These are phyloP conservation scores for Fistulifera pelliculosa DNA, from an alignment of 108 stramenopile species.

Conservation along the genomic window DNA sequence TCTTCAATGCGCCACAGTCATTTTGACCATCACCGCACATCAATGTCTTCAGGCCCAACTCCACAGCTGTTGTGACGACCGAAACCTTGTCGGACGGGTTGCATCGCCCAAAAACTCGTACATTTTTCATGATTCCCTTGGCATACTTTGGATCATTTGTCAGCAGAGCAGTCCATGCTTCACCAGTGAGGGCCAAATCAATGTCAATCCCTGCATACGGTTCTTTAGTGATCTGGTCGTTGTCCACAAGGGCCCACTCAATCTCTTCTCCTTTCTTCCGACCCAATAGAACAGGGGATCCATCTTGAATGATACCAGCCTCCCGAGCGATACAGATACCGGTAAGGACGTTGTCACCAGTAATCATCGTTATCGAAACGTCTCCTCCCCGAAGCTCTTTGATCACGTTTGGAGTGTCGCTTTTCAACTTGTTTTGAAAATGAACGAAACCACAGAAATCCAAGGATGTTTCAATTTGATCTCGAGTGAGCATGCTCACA, in stretches of 20 bases:
- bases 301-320: slow-evolving; percentile 36
- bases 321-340: slow-evolving; percentile 48
- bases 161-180: slow-evolving; percentile 32
- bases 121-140: slow-evolving; percentile 14
- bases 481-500: slow-evolving; percentile 28
- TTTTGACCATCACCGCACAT: slow-evolving; percentile 76
- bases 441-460: slow-evolving; percentile 40
- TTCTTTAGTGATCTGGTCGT: slow-evolving; percentile 3
- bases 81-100: slow-evolving; percentile 55
- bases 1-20: slow-evolving; percentile 57
- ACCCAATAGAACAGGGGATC: slow-evolving; percentile 22
- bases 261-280: slow-evolving; percentile 11
- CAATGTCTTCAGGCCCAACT: slow-evolving; percentile 40
- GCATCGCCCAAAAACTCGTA: slow-evolving; percentile 51
- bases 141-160: slow-evolving; percentile 23
- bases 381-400: slow-evolving; percentile 34
- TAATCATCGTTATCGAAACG: slow-evolving; percentile 39
- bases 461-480: slow-evolving; percentile 36
- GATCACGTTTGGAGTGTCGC: slow-evolving; percentile 43
- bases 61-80: slow-evolving; percentile 40
- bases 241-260: neutral
- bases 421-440: slow-evolving; percentile 47
- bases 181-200: slow-evolving; percentile 48
- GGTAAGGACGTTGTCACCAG: slow-evolving; percentile 56
- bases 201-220: neutral